These are phyloP conservation scores for Phytophthora nicotianae DNA, from an alignment of 352 stramenopile species.

Conservation along the genomic window DNA sequence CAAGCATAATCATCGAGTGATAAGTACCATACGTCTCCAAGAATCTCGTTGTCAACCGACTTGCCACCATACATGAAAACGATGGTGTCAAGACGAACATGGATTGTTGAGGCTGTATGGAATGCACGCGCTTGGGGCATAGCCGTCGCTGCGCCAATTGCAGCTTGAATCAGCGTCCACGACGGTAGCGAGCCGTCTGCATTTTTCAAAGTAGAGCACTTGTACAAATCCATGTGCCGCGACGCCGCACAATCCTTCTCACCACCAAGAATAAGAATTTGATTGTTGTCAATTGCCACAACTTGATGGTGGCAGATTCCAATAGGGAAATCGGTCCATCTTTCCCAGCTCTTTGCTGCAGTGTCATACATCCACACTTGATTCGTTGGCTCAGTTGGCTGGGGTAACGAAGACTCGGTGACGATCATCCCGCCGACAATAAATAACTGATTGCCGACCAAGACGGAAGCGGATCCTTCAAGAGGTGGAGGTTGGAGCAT, in stretches of 20 bases:
- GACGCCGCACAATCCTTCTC: constrained; percentile 74
- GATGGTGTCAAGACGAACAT: constrained; percentile 74
- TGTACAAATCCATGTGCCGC: constrained; percentile 88
- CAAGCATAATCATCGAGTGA: constrained; percentile 84
- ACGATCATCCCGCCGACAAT: constrained; percentile 69
- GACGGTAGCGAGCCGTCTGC: constrained; percentile 68
- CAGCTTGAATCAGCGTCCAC: constrained; percentile 80
- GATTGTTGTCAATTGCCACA: constrained; percentile 69
- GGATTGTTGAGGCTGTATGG: constrained; percentile 69
- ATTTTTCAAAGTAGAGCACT: constrained; percentile 60
- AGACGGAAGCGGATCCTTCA: constrained; percentile 61
- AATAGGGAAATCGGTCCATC: constrained; percentile 85
- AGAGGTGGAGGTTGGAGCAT: constrained; percentile 37
- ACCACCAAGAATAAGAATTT: constrained; percentile 84
- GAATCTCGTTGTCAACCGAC: constrained; percentile 69
- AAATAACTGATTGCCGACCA: constrained; percentile 71
- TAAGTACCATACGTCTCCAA: constrained; percentile 85
- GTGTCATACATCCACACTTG: constrained; percentile 77
- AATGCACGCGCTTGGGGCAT: constrained; percentile 71
- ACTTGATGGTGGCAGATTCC: constrained; percentile 79
- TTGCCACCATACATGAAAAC: constrained; percentile 87
- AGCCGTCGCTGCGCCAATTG: constrained; percentile 64
- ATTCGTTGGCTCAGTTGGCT: constrained; percentile 41
- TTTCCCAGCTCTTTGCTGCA: constrained; percentile 63
- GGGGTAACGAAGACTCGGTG: constrained; percentile 8